Evolutionary conservation across 441 rosid genomes (phyloP).

Genomic region (Corymbia citriodora): DNA sequence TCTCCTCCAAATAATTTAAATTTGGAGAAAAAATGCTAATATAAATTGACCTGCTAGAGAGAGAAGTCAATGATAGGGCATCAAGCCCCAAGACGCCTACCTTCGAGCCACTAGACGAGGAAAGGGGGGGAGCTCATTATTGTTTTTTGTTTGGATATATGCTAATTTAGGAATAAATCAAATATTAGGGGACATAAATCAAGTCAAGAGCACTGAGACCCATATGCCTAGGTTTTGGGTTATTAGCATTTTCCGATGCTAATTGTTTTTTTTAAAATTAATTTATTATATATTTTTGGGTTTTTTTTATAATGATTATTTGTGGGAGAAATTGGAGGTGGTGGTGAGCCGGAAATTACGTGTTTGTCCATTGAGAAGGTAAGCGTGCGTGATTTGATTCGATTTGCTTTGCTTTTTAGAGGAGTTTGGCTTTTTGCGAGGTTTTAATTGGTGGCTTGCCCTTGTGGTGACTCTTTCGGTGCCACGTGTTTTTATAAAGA

Average conservation of each 20-base stretch:
- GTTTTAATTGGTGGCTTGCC: background rate
- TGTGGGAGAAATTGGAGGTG: background rate
- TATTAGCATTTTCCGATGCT: background rate
- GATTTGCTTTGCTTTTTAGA: background rate
- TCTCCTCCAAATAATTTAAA: background rate
- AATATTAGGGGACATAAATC: background rate
- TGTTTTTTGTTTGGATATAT: background rate
- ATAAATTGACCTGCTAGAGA: background rate
- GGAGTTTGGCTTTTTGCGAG: background rate
- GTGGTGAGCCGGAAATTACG: background rate
- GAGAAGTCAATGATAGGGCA: slow-evolving; percentile 17
- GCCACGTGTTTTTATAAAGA: background rate
- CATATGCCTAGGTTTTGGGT: background rate
- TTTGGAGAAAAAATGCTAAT: background rate
- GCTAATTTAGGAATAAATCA: background rate
- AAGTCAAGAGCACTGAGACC: background rate
- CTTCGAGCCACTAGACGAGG: slow-evolving; percentile 29
- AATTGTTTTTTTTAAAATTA: background rate
- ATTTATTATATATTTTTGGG: background rate
- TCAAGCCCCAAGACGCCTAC: slow-evolving; percentile 16
- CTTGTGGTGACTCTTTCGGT: background rate
- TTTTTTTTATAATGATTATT: background rate
- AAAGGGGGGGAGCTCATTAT: background rate
- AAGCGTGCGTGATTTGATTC: background rate
- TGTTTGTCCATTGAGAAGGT: background rate